phyloP scores from a whole-genome alignment of 1,284 basidiomycete genomes.

The Leucoagaricus sp. region DNA sequence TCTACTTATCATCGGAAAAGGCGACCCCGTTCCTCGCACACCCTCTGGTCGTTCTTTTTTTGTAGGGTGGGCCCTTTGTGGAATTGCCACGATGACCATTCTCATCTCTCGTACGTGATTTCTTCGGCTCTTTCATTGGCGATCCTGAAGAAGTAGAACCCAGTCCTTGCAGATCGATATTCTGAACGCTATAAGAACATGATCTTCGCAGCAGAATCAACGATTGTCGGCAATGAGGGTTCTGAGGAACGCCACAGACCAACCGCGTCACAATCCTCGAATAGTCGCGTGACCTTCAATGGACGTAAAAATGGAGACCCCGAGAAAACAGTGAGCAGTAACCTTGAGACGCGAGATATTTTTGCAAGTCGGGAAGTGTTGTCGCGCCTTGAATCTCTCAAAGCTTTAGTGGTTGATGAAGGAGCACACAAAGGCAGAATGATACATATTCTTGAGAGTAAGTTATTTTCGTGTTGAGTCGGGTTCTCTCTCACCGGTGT shows the following conservation, averaged over 20 bases:
- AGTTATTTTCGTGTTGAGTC: background rate
- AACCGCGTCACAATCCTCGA: background rate
- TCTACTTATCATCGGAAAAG: slow-evolving; percentile 21
- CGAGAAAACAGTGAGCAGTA: background rate
- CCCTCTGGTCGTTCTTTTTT: slow-evolving; percentile 77
- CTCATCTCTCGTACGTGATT: slow-evolving; percentile 61
- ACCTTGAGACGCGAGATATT: background rate
- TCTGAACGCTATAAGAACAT: slow-evolving; percentile 28
- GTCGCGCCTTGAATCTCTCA: slow-evolving; percentile 1
- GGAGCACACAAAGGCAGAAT: background rate
- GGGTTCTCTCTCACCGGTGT: background rate
- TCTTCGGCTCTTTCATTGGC: background rate
- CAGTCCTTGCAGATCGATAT: slow-evolving; percentile 29
- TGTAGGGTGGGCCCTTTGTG: slow-evolving; percentile 79
- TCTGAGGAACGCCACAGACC: background rate
- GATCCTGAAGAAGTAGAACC: background rate
- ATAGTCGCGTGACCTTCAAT: background rate
- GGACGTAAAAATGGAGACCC: background rate
- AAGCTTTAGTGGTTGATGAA: background rate
- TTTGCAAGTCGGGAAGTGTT: background rate
- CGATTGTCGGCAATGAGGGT: too few species aligned
- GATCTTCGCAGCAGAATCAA: slow-evolving; percentile 15
- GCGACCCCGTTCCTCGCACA: slow-evolving; percentile 62
- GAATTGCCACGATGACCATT: slow-evolving; percentile 75
- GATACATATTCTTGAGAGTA: slow-evolving; percentile 8